These are phyloP conservation scores for Scedosporium apiospermum DNA, from an alignment of 2,329 filamentous ascomycete genomes.

Conservation along the genomic window DNA sequence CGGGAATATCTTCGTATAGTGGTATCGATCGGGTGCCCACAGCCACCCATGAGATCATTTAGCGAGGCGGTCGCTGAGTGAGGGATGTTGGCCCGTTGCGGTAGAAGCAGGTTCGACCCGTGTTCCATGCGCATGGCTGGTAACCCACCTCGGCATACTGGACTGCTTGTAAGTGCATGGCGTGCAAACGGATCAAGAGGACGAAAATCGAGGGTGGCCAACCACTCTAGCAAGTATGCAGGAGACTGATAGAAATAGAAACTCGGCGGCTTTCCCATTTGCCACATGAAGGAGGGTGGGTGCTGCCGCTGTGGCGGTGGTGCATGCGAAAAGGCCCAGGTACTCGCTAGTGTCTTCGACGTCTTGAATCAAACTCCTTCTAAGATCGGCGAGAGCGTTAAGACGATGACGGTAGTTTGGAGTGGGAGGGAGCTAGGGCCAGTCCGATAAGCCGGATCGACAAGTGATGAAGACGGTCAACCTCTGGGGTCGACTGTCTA, in stretches of 20 bases:
- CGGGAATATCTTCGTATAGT: slow-evolving; percentile 1
- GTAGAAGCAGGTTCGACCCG: neutral
- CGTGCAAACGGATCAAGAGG: neutral
- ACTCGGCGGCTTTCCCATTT: neutral
- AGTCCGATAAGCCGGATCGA: neutral
- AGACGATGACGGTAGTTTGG: neutral
- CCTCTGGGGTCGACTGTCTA: neutral
- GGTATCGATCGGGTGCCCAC: neutral
- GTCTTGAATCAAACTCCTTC: neutral
- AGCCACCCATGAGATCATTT: neutral
- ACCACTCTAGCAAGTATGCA: neutral
- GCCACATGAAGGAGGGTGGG: too few relatives aligned
- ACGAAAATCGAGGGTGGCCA: neutral
- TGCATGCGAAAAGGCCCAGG: neutral
- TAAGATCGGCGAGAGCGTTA: neutral
- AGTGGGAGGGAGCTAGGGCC: neutral
- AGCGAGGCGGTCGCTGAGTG: neutral
- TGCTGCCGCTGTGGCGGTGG: neutral
- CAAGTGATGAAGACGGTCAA: neutral
- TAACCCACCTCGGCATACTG: neutral
- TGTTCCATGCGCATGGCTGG: neutral
- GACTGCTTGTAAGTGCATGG: neutral
- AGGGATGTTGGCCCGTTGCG: neutral
- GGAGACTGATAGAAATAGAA: neutral
- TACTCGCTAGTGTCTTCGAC: too few relatives aligned